Conservation (phyloP, 805 yeast species). For the Candida dendrica region DNA sequence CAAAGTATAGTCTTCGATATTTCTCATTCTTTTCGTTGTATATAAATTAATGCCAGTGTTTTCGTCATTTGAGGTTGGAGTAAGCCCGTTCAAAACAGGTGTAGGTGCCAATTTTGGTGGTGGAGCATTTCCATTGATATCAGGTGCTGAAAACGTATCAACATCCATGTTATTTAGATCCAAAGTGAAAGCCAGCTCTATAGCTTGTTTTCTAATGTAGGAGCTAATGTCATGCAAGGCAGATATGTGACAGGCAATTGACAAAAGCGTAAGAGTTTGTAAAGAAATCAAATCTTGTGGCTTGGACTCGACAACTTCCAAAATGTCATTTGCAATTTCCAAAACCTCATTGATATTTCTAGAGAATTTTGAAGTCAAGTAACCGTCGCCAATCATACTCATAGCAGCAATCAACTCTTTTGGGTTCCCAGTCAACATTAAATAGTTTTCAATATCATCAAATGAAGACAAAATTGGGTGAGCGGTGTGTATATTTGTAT, state of each 20-base stretch:
- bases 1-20: conserved; percentile 9
- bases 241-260: conserved; percentile 43
- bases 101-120: background rate
- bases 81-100: background rate
- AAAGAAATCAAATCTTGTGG: conserved; percentile 35
- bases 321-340: conserved; percentile 26
- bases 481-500: conserved; percentile 29
- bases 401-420: conserved; percentile 37
- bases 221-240: conserved; percentile 41
- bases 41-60: conserved; percentile 15
- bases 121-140: conserved; percentile 16
- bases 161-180: conserved; percentile 33
- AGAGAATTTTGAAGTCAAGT: conserved; percentile 27
- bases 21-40: conserved; percentile 16
- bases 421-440: conserved; percentile 25
- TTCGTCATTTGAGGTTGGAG: conserved; percentile 10
- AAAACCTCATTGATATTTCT: conserved; percentile 34
- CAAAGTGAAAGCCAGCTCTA: conserved; percentile 29
- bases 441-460: conserved; percentile 26
- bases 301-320: conserved; percentile 20
- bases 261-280: conserved; percentile 33
- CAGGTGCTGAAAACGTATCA: conserved; percentile 14
- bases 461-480: conserved; percentile 43
- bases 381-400: conserved; percentile 45
- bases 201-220: conserved; percentile 34